These are phyloP conservation scores for Leishmania gerbilli DNA, from an alignment of 208 protist species.

Conservation along the genomic window DNA sequence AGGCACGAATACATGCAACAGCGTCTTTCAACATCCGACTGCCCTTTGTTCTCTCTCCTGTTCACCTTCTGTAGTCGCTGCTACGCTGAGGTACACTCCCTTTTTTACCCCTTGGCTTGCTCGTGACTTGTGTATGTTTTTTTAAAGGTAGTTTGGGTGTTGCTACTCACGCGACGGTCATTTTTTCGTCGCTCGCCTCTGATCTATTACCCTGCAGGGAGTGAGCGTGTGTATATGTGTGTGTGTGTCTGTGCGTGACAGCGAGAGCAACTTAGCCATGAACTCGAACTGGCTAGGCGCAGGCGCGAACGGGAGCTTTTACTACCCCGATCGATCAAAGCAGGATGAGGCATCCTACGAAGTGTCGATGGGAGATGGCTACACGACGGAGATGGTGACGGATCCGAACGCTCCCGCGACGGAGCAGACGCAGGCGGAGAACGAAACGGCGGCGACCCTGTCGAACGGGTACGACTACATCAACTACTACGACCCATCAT, in stretches of 20 bases:
- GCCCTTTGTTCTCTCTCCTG: neutral
- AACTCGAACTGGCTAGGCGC: slow-evolving; percentile 1
- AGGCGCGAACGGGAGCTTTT: slow-evolving; percentile 8
- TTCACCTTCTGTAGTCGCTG: neutral
- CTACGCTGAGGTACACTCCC: neutral
- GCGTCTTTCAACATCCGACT: neutral
- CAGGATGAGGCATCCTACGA: slow-evolving; percentile 22
- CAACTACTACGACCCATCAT: slow-evolving; percentile 50
- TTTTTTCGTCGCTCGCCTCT: no score
- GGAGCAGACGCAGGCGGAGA: slow-evolving; percentile 29
- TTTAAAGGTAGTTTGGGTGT: neutral
- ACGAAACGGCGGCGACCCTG: slow-evolving; percentile 20
- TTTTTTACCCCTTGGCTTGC: neutral
- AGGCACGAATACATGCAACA: neutral
- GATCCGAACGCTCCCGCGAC: slow-evolving; percentile 12
- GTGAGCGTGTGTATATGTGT: neutral
- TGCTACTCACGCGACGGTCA: neutral
- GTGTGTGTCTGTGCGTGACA: neutral
- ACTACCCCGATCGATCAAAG: slow-evolving; percentile 23
- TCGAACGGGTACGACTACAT: slow-evolving; percentile 30
- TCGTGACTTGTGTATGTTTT: neutral
- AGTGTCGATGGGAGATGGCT: slow-evolving; percentile 19
- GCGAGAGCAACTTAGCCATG: neutral
- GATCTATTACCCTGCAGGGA: neutral
- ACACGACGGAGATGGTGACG: slow-evolving; percentile 16